Percentiles rank a stretch among this genome's conserved stretches.
Conservation (phyloP, 169 alveolate genomes). For the Plasmodium knowlesi region DNA sequence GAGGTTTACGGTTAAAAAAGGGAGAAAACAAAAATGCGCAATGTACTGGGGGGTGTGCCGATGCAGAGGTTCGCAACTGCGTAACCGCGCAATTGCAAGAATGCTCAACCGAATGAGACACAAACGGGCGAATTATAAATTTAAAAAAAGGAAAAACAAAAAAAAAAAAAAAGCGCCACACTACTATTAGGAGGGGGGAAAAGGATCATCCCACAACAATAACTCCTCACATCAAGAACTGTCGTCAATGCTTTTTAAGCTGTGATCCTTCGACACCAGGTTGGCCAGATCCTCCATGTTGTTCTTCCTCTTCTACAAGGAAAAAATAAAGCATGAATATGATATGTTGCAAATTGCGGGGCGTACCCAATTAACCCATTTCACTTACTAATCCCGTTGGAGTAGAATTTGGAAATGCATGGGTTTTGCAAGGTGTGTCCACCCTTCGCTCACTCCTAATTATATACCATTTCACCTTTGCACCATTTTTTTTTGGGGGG, state of each 20-base stretch:
- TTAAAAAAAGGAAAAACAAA: not conserved
- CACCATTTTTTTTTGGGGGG: not conserved
- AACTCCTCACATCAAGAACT: not conserved
- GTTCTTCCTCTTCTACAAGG: not conserved
- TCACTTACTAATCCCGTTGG: not conserved
- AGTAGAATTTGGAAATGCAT: not conserved
- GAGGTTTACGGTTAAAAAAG: not conserved
- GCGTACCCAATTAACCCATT: not conserved
- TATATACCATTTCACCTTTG: not conserved
- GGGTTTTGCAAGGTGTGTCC: not conserved
- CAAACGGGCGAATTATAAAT: not conserved
- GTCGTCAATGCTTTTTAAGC: slow-evolving; percentile 26
- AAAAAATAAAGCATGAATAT: not conserved
- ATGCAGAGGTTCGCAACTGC: not conserved
- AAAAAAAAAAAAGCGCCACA: not conserved
- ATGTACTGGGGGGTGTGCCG: too few relatives aligned
- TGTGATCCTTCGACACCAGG: slow-evolving; percentile 13
- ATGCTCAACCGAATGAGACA: not conserved
- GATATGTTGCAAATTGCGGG: not conserved
- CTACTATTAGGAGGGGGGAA: not conserved
- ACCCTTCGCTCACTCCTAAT: not conserved
- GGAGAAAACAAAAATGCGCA: not conserved
- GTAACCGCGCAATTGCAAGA: not conserved
- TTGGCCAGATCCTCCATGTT: not conserved
- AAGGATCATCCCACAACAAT: not conserved